Conservation (phyloP, 257 asterid genomes). For the Nicotiana knightiana region DNA sequence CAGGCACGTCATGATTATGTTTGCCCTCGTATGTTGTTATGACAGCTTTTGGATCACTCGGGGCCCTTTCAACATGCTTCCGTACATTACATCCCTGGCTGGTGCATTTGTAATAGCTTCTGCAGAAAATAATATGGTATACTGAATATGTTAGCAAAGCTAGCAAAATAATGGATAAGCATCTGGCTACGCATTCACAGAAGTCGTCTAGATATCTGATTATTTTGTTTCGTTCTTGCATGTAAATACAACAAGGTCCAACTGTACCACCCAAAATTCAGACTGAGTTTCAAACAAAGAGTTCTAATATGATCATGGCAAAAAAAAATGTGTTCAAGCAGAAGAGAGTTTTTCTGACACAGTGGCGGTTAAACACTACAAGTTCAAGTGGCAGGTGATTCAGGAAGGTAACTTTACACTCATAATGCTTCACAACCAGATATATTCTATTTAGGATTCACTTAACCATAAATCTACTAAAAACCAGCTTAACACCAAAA, state of each 20-base stretch:
- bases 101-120: conserved; percentile 91
- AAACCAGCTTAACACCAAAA: neutral
- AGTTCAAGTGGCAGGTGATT: neutral
- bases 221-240: neutral
- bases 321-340: neutral
- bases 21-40: conserved; percentile 82
- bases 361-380: neutral
- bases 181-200: neutral
- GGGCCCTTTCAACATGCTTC: conserved; percentile 89
- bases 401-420: neutral
- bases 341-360: neutral
- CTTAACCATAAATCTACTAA: neutral
- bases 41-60: conserved; percentile 73
- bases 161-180: neutral
- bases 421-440: no score
- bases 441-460: neutral
- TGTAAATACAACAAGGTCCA: neutral
- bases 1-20: conserved; percentile 78
- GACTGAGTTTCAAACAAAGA: neutral
- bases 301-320: neutral
- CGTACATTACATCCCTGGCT: conserved; percentile 68
- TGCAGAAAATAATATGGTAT: conserved; percentile 26
- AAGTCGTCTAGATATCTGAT: neutral
- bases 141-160: neutral
- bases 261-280: neutral